Base-by-base conservation (phyloP, 1,284 basidiomycete species). In the Papiliotrema flavescens region DNA sequence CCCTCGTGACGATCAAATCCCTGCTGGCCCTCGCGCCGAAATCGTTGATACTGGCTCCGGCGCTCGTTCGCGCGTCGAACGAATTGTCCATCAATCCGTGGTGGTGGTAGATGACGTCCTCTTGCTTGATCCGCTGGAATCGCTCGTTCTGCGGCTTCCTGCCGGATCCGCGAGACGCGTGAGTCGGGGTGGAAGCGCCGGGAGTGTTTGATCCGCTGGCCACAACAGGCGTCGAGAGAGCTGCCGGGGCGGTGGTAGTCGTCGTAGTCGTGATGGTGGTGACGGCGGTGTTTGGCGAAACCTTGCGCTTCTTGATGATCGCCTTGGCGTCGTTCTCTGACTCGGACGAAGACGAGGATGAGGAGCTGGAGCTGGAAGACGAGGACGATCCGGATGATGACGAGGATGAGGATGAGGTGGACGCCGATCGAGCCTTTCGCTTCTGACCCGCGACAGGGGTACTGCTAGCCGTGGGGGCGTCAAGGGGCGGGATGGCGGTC, bases 1-100 rank as follows among this genome's bases (percentile, higher is more conserved):
- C 95, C 6, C 91, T 84, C 2, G 95, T 98, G 22, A 94, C 89
- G 62, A 96, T 88, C 56, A 98, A 79, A 76, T 98, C 95, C 46
- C 83, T 81, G 57, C 85, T 85, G 0, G 95, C 95, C 53, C 82
- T 83, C 19, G 86, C 87, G 32, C 95, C 95, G 70, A 96, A 98
- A 71, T 97, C 95, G 62, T 85, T 86, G 20, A 65, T 63, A 2
- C 81, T 71, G 6, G 75, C 75, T 24, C 75, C 75, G 34, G 66
- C 64, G 77, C 79, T 67, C 66, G 89, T 90, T 79, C 88, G 88
- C 34, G 86, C 84, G 48, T 86, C 82, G 64, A 94, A 98, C 42
- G 85, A 82, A 71, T 95, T 98, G 71, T 95, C 85, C 73, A 77
- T 82, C 69, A 91, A 72, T 44, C 86, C 75, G 40, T 82, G 78